These are phyloP conservation scores for Herpotrichia juniperi DNA, from an alignment of 2,329 filamentous ascomycete species.

Conservation along the genomic window DNA sequence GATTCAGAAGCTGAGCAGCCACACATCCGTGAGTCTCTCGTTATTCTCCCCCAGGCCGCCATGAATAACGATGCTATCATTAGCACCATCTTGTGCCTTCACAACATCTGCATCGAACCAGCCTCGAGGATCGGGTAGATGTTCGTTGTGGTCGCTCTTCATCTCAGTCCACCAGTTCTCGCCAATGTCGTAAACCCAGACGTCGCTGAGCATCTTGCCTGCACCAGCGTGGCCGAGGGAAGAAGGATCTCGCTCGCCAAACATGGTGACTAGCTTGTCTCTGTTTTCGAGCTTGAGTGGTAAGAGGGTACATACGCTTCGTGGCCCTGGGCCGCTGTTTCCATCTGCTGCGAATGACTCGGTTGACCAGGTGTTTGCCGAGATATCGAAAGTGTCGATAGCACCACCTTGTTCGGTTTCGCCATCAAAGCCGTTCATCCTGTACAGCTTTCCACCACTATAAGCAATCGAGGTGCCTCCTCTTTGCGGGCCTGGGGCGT, in stretches of 20 bases:
- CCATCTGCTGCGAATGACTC: slow-evolving; percentile 51
- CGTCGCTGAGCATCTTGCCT: slow-evolving; percentile 61
- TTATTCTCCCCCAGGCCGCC: slow-evolving; percentile 61
- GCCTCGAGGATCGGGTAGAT: slow-evolving; percentile 51
- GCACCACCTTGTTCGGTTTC: slow-evolving; percentile 70
- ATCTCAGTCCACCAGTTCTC: slow-evolving; percentile 44
- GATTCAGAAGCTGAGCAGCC: slow-evolving; percentile 50
- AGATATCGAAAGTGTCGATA: slow-evolving; percentile 65
- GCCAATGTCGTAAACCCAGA: slow-evolving; percentile 54
- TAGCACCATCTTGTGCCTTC: slow-evolving; percentile 29
- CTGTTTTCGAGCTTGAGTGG: slow-evolving; percentile 46
- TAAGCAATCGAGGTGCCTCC: slow-evolving; percentile 72
- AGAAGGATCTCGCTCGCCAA: slow-evolving; percentile 62
- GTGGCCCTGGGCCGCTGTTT: slow-evolving; percentile 51
- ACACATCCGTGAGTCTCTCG: slow-evolving; percentile 57
- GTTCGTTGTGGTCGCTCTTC: slow-evolving; percentile 24
- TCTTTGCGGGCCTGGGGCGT: slow-evolving; percentile 70
- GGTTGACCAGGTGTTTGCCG: slow-evolving; percentile 49
- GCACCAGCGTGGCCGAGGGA: slow-evolving; percentile 60
- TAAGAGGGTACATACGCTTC: slow-evolving; percentile 58
- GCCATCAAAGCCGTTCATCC: slow-evolving; percentile 83
- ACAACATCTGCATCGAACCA: slow-evolving; percentile 61
- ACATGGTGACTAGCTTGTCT: slow-evolving; percentile 55
- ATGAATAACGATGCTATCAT: slow-evolving; percentile 52
- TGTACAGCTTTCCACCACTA: slow-evolving; percentile 69